Conservation (phyloP, 306 rosid species). For the Acacia acuminata region DNA sequence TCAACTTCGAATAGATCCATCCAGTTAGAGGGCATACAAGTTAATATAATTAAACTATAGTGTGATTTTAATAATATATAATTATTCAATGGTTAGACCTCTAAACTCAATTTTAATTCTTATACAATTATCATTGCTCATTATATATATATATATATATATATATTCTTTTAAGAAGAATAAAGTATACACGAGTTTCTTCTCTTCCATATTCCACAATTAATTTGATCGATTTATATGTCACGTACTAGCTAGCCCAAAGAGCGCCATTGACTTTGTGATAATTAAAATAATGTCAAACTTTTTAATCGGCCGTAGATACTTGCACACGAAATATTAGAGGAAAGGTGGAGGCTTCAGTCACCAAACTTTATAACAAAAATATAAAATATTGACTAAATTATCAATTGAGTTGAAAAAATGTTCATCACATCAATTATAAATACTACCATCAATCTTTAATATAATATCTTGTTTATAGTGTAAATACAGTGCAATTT, state of each 20-base stretch:
- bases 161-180: neutral
- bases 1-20: conserved; percentile 60
- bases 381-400: neutral
- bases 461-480: too few relatives aligned
- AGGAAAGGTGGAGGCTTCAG: neutral
- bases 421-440: too few relatives aligned
- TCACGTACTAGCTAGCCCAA: neutral
- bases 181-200: neutral
- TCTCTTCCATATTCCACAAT: neutral
- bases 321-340: neutral
- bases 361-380: neutral
- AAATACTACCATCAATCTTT: too few relatives aligned
- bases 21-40: conserved; percentile 10
- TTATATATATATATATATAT: neutral
- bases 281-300: neutral
- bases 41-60: neutral
- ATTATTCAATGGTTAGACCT: neutral
- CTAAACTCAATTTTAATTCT: neutral
- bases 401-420: neutral
- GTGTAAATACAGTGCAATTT: too few relatives aligned
- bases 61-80: neutral
- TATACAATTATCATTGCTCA: neutral
- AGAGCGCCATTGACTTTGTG: conserved; percentile 1
- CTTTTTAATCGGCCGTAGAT: neutral
- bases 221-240: neutral